phyloP scores from a whole-genome alignment of 176 grass and related monocot species.

The Avena sativa region DNA sequence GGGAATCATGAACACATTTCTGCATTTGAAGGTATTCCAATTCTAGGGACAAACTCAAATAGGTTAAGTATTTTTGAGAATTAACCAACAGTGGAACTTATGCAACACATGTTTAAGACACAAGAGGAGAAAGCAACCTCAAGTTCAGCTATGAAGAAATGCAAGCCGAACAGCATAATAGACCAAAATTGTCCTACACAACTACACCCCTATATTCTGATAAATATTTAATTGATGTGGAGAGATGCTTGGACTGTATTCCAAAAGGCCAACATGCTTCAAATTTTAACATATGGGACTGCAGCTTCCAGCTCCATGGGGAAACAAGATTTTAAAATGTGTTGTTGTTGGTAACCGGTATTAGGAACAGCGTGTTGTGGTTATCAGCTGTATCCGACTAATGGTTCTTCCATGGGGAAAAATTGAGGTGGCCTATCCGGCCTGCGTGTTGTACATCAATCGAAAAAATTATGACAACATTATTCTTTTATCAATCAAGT shows the following conservation, averaged over 20 bases:
- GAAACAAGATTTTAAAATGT: not conserved
- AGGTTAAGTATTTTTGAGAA: not conserved
- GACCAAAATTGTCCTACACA: not conserved
- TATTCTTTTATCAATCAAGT: not conserved
- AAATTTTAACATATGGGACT: constrained; percentile 21
- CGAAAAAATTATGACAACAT: not conserved
- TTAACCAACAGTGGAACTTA: not conserved
- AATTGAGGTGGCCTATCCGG: not conserved
- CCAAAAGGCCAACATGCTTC: not conserved
- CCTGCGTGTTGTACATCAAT: not conserved
- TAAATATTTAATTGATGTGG: not conserved
- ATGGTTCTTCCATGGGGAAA: constrained; percentile 19
- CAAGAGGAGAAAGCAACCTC: not conserved
- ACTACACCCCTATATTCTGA: not conserved
- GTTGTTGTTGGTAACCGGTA: not conserved
- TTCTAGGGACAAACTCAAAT: not conserved
- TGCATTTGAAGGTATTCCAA: constrained; percentile 20
- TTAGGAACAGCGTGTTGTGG: not conserved
- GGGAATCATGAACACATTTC: not conserved
- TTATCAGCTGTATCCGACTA: not conserved
- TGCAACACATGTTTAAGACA: not conserved
- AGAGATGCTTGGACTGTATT: not conserved
- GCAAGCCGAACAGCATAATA: not conserved
- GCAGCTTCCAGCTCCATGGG: not conserved
- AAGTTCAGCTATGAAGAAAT: not conserved